Evolutionary conservation across 371 early-diverging fungal species (phyloP).

Genomic region (Zancudomyces culisetae): DNA sequence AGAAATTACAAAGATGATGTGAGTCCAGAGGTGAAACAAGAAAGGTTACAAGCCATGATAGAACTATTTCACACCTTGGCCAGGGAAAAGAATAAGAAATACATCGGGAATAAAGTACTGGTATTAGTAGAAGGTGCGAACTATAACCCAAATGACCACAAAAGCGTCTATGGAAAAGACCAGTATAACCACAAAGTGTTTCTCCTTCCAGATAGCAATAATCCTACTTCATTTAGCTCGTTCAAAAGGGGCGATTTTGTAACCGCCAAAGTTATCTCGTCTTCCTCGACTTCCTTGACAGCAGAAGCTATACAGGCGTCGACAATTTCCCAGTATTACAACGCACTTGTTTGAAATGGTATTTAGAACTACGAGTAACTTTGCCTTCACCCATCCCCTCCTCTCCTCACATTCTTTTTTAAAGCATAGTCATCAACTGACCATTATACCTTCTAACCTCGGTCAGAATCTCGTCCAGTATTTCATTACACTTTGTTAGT

Average conservation of each 20-base stretch:
- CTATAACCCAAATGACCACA: slow-evolving; percentile 9
- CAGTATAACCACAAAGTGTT: slow-evolving; percentile 25
- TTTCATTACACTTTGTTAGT: too few relatives aligned
- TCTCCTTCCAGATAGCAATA: slow-evolving; percentile 4
- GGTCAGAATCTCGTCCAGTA: too few relatives aligned
- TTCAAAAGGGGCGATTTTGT: slow-evolving; percentile 16
- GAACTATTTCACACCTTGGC: slow-evolving; percentile 39
- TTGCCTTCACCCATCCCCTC: neutral
- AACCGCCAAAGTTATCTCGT: slow-evolving; percentile 11
- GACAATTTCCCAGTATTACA: neutral
- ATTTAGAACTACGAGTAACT: neutral
- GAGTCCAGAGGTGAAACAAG: slow-evolving; percentile 32
- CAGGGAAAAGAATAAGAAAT: slow-evolving; percentile 26
- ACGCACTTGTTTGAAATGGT: too few relatives aligned
- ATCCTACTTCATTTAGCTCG: neutral
- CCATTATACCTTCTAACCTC: too few relatives aligned
- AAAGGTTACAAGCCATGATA: slow-evolving; percentile 45
- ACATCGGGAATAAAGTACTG: slow-evolving; percentile 32
- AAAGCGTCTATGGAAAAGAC: slow-evolving; percentile 16
- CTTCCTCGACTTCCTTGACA: slow-evolving; percentile 17
- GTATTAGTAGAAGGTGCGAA: slow-evolving; percentile 44
- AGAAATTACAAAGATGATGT: slow-evolving; percentile 47
- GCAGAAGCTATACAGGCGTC: neutral
- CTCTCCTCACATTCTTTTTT: neutral
- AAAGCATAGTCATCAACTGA: too few relatives aligned